Base-by-base conservation (phyloP, 2,329 filamentous ascomycete species). In the Trichoderma aggressivum region DNA sequence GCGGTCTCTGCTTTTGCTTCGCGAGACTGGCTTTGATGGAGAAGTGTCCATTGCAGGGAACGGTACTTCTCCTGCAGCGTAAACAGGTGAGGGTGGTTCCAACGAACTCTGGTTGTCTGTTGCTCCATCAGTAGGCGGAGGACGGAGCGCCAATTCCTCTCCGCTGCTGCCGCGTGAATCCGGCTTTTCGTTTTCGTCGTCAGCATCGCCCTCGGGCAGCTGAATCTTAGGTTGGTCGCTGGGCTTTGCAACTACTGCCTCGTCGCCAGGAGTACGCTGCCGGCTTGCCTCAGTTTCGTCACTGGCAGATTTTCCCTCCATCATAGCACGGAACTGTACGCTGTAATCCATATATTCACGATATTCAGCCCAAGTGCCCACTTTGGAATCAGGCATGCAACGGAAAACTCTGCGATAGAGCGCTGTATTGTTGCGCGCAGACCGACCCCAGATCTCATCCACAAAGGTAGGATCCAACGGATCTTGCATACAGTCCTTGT, bases 381-480 rank as follows among this genome's bases (percentile, higher is more conserved):
- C 96, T 78, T 98, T 94, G 65, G 91, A 98, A 79, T 99, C 96
- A 1, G 96, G 96, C 92, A 97, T 97, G 81, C 94, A 98, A 60
- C 94, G 90, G 84, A 99, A 99, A 10, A 99, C 95, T 73, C 92
- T 90, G 36, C 96, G 92, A 83, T 93, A 99, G 61, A 99, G 88
- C 79, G 94, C 95, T 3, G 96, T 99, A 80, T 99, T 99, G 84
- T 98, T 98, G 74, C 92, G 90, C 1, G 96, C 96, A 67, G 94
- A 90, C 21, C 90, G 87, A 74, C 91, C 90, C 97, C 97, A 99
- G 2, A 93, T 90, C 73, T 97, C 92, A 59, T 96, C 89, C 79
- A 93, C 92, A 81, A 99, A 99, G 1, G 87, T 84, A 68, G 93
- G 87, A 71, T 91, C 90, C 53, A 99, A 82, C 0, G 97, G 96